Evolutionary conservation across 164 flowering plant species (phyloP), one percentile per base, ranked within the genome.

Genomic region (Buxus sempervirens): DNA sequence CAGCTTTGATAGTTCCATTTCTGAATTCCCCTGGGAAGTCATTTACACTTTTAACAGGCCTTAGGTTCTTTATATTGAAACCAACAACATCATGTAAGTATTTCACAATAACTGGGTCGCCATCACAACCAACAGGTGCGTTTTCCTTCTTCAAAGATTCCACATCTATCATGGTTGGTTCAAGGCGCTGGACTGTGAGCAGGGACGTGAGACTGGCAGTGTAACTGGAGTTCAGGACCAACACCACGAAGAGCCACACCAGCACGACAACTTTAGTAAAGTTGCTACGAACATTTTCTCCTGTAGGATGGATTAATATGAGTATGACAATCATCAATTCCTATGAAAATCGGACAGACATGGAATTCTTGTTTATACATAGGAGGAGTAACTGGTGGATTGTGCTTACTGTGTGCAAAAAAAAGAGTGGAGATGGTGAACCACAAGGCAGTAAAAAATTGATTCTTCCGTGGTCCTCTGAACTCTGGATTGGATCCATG

Each of bases 161-260:
- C 5, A 80, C 68, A n/a, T n/a, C n/a, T n/a, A n/a, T n/a, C n/a
- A n/a, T n/a, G 41, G 49, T 72, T n/a, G 82, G 78, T 69, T 80
- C 54, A 1, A 83, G 75, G 1, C 65, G 54, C 42, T 63, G 79
- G 6, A 81, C 80, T 0, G 85, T 84, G 60, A 84, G 80, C 79
- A 82, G 77, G 16, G 88, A 84, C 18, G 79, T 67, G 24, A 80
- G 77, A 64, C 72, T 84, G 36, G 87, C 87, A 1, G 83, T 80
- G 78, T 78, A 84, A 73, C 83, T 82, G 32, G 80, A 70, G 45
- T 70, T 77, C 21, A 78, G 32, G n/a, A 82, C 65, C 4, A 80
- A 61, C 42, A 78, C 85, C 0, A 82, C 71, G 26, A 80, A 80
- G 23, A 84, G 76, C 87, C 87, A 82, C 3, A 79, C 68, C 20